phyloP scores from a whole-genome alignment of 2,329 filamentous ascomycete species.

The Neophaeococcomyces aloes region DNA sequence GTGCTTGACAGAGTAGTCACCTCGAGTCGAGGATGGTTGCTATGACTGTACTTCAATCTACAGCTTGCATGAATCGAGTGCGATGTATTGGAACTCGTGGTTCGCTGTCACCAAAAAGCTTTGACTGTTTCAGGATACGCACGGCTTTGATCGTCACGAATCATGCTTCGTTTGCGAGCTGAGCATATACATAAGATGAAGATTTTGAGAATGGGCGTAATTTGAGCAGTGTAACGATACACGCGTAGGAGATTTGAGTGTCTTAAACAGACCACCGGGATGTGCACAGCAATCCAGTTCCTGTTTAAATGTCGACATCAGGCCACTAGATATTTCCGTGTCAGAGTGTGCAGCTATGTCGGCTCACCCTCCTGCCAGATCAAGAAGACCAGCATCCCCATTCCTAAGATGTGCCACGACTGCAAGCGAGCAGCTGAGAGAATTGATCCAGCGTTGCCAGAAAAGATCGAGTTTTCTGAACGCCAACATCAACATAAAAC shows the following conservation, averaged over 20 bases:
- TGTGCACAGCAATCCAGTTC: conserved; percentile 17
- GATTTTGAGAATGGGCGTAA: not conserved
- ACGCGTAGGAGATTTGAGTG: not conserved
- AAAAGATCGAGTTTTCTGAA: not conserved
- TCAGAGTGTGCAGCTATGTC: conserved; percentile 8
- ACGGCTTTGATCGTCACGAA: no score
- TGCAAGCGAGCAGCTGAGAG: not conserved
- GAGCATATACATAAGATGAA: no score
- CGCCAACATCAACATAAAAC: conserved; percentile 1
- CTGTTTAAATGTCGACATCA: conserved; percentile 14
- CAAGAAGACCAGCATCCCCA: not conserved
- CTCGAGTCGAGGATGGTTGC: no score
- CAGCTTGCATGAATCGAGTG: no score
- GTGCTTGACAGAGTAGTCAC: no score
- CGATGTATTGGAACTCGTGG: no score
- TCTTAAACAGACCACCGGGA: conserved; percentile 2
- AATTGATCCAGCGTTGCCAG: not conserved
- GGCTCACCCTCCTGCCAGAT: conserved; percentile 12
- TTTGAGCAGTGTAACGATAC: not conserved
- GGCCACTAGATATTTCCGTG: conserved; percentile 18
- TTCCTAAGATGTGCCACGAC: not conserved
- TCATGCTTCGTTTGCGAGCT: no score
- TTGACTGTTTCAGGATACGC: no score
- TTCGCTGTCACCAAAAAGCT: no score
- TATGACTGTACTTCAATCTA: no score